Percentiles rank a stretch among this genome's conserved stretches.
These are phyloP conservation scores for Neostapfia colusana DNA, from an alignment of 176 grass and related monocot genomes.

Conservation along the genomic window DNA sequence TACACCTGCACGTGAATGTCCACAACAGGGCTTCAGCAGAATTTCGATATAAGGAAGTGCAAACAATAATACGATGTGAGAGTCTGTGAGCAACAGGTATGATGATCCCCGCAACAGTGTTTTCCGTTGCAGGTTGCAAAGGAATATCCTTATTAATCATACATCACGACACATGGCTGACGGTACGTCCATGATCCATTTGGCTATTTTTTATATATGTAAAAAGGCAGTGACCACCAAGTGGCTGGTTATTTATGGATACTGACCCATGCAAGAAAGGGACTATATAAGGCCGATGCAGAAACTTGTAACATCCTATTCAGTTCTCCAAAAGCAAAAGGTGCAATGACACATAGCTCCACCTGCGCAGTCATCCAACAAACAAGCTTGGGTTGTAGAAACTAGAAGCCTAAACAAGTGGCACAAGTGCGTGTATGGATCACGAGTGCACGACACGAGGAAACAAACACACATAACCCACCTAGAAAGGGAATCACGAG, in stretches of 20 bases:
- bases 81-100: neutral
- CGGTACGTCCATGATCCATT: neutral
- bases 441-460: conserved; percentile 4
- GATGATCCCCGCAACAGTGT: neutral
- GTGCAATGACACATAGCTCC: neutral
- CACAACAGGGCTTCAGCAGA: conserved; percentile 36
- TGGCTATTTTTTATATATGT: neutral
- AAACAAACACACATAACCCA: conserved; percentile 6
- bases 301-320: neutral
- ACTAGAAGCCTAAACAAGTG: neutral
- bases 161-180: neutral
- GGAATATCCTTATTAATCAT: neutral
- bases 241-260: neutral
- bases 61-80: neutral
- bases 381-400: neutral
- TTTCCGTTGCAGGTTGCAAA: neutral
- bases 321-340: neutral
- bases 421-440: neutral
- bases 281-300: neutral
- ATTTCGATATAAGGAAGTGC: conserved; percentile 16
- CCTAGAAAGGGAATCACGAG: neutral
- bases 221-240: neutral
- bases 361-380: neutral
- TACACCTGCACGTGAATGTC: conserved; percentile 85
- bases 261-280: neutral